Percentiles rank a stretch among this genome's conserved stretches.
phyloP scores from a whole-genome alignment of 305 asterid genomes.

The Rubia balearica region DNA sequence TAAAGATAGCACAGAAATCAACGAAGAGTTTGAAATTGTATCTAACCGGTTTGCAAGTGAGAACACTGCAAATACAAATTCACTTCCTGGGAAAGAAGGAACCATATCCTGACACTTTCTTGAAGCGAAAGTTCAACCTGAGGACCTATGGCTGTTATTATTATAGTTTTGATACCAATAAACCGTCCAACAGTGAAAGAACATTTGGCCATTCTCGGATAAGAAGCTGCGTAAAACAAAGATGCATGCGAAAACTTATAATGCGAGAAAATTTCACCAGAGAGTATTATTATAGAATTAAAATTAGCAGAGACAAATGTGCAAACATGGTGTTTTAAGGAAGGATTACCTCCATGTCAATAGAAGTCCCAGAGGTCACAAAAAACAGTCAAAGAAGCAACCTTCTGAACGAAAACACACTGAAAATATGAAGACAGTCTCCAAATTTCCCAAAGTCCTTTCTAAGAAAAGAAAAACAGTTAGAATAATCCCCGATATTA shows the following conservation, averaged over 20 bases:
- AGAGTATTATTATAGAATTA: background rate
- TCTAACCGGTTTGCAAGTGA: conserved; percentile 88
- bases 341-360: conserved; percentile 75
- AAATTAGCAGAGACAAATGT: background rate
- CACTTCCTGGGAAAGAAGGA: conserved; percentile 98
- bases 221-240: conserved; percentile 61
- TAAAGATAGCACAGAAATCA: conserved; percentile 11
- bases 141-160: conserved; percentile 93
- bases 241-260: conserved; percentile 15
- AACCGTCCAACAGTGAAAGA: conserved; percentile 83
- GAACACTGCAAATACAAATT: conserved; percentile 92
- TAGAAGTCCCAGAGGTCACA: conserved; percentile 94
- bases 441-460: conserved; percentile 83
- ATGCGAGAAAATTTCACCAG: background rate
- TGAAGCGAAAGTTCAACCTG: conserved; percentile 80
- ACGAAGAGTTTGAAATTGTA: conserved; percentile 12
- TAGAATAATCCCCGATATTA: conserved; percentile 33
- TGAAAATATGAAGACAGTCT: conserved; percentile 63
- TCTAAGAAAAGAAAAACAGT: conserved; percentile 43
- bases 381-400: conserved; percentile 92
- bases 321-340: conserved; percentile 6
- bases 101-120: conserved; percentile 94
- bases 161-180: conserved; percentile 84
- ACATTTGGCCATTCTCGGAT: conserved; percentile 99
- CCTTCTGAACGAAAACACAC: conserved; percentile 98